These are phyloP conservation scores for Gossypium australe DNA, from an alignment of 345 rosid species.

Conservation along the genomic window DNA sequence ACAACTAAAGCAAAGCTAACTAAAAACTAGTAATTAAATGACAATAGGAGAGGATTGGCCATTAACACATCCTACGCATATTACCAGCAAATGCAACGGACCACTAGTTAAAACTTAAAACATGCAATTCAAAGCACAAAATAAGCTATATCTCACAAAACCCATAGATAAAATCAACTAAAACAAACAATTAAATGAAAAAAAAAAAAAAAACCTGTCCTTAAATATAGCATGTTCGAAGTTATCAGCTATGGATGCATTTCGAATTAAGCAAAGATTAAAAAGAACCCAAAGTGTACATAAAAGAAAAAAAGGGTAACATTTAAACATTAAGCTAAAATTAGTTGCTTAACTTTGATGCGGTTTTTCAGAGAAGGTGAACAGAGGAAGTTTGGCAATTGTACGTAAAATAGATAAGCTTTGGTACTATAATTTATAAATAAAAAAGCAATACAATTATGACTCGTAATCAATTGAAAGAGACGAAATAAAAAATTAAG, in stretches of 20 bases:
- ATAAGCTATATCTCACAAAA: neutral
- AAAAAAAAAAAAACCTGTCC: constrained; percentile 5
- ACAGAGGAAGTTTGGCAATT: too few species aligned
- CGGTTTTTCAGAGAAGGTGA: too few species aligned
- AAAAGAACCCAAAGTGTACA: neutral
- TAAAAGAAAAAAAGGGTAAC: too few species aligned
- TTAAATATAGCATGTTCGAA: constrained; percentile 24
- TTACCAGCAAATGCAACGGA: neutral
- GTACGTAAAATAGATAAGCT: too few species aligned
- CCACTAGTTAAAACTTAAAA: neutral
- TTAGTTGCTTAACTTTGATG: too few species aligned
- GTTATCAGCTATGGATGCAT: constrained; percentile 18
- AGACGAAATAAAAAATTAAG: too few species aligned
- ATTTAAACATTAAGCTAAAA: too few species aligned
- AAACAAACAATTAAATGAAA: neutral
- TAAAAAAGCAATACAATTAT: too few species aligned
- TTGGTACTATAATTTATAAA: too few species aligned
- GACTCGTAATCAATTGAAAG: too few species aligned
- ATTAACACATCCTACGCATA: neutral
- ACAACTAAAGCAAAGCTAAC: neutral
- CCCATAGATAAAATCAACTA: neutral
- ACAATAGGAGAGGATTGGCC: neutral
- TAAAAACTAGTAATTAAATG: neutral
- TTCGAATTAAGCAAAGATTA: neutral
- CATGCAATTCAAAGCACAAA: neutral